Percentiles rank a stretch among this genome's conserved stretches.
Evolutionary conservation across 805 yeast species (phyloP).

Genomic region (Kodamaea neixiangensis): DNA sequence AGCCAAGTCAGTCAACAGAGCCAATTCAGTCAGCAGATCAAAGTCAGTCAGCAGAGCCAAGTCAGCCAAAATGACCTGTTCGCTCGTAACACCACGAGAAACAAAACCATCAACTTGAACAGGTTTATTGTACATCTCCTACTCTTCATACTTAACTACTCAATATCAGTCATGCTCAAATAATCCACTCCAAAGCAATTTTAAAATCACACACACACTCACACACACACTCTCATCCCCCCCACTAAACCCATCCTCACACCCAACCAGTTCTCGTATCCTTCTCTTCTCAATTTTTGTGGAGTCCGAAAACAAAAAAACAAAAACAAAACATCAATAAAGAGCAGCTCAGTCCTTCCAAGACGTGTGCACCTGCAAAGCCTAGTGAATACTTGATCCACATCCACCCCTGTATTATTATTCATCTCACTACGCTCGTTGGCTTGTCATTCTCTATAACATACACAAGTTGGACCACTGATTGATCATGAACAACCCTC

Average conservation of each 20-base stretch:
- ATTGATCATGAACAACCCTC: slow-evolving; percentile 9
- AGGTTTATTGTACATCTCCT: too few species aligned
- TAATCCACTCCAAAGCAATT: too few species aligned
- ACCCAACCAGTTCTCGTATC: background rate
- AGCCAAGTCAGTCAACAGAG: too few species aligned
- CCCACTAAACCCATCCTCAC: background rate
- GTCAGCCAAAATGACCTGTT: too few species aligned
- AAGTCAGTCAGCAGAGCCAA: too few species aligned
- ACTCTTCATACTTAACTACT: too few species aligned
- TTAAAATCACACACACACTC: too few species aligned
- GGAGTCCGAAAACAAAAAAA: background rate
- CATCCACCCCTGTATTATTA: background rate
- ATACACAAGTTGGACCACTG: background rate
- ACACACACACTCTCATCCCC: background rate
- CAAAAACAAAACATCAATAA: background rate
- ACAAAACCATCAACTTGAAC: too few species aligned
- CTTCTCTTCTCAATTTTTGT: background rate
- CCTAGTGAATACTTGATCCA: background rate
- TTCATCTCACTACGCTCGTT: background rate
- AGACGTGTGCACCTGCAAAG: background rate
- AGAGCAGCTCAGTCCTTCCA: background rate
- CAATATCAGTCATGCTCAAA: too few species aligned
- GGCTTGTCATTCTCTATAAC: background rate
- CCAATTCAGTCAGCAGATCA: too few species aligned
- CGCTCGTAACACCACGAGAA: too few species aligned